Evolutionary conservation across 805 yeast genomes (phyloP).

Genomic region (Sugiyamaella floridensis): DNA sequence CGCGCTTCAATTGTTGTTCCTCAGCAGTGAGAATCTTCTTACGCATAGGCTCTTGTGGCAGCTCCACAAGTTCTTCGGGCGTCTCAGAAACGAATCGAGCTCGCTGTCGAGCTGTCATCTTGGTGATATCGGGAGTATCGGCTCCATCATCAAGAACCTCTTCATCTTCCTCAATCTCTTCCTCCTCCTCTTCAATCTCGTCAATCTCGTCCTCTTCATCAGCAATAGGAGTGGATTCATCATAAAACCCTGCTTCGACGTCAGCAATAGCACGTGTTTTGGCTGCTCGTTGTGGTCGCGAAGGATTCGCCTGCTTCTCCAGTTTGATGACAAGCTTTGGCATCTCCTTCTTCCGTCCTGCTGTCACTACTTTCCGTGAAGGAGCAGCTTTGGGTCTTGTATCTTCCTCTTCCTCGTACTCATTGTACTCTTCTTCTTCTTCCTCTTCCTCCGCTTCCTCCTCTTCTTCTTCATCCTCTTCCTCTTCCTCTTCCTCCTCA

Average conservation of each 20-base stretch:
- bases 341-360: not conserved
- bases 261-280: slow-evolving; percentile 12
- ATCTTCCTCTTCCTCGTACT: slow-evolving; percentile 17
- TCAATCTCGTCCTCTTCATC: slow-evolving; percentile 9
- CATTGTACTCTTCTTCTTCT: slow-evolving; percentile 18
- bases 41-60: slow-evolving; percentile 31
- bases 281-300: not conserved
- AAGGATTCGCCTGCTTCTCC: not conserved
- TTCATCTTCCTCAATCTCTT: slow-evolving; percentile 20
- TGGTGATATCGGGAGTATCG: slow-evolving; percentile 19
- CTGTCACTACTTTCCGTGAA: not conserved
- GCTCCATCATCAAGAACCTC: slow-evolving; percentile 16
- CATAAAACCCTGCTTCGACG: slow-evolving; percentile 1
- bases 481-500: slow-evolving; percentile 15
- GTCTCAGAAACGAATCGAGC: slow-evolving; percentile 24
- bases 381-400: too few species aligned
- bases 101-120: slow-evolving; percentile 37
- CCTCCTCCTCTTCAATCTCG: slow-evolving; percentile 16
- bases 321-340: not conserved
- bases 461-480: slow-evolving; percentile 17
- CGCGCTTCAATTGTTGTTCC: slow-evolving; percentile 70
- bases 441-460: slow-evolving; percentile 15
- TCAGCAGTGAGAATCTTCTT: slow-evolving; percentile 70
- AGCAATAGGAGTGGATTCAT: slow-evolving; percentile 8
- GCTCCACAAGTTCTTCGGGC: slow-evolving; percentile 24